Conservation (phyloP, 805 yeast species). For the Yamadazyma laniorum region DNA sequence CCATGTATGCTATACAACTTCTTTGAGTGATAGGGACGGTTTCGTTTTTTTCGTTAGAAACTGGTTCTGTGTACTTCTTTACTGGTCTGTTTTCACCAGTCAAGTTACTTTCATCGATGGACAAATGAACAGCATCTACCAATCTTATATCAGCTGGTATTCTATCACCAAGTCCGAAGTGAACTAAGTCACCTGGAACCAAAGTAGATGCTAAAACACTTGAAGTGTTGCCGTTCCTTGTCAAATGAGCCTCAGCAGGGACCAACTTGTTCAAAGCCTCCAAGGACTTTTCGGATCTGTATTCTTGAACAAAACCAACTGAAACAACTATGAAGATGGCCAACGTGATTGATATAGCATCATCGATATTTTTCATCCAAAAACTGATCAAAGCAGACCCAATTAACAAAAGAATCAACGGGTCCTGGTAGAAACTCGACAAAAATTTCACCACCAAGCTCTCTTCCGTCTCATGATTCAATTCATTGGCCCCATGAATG, state of each 20-base stretch:
- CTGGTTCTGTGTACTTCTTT: constrained; percentile 53
- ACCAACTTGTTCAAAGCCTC: constrained; percentile 91
- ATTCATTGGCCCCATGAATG: constrained; percentile 79
- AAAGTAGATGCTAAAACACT: constrained; percentile 81
- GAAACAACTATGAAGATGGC: constrained; percentile 92
- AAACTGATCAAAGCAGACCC: constrained; percentile 88
- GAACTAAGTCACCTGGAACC: constrained; percentile 95
- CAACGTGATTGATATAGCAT: constrained; percentile 88
- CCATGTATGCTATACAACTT: constrained; percentile 87
- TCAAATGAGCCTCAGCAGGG: constrained; percentile 94
- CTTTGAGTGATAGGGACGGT: constrained; percentile 66
- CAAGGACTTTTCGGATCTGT: constrained; percentile 88
- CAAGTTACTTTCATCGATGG: constrained; percentile 88
- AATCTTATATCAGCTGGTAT: constrained; percentile 94
- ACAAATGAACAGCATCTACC: constrained; percentile 70
- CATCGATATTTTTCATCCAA: constrained; percentile 94
- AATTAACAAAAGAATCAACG: constrained; percentile 79
- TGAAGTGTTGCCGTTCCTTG: constrained; percentile 75
- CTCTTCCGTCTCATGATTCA: constrained; percentile 75
- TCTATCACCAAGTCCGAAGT: constrained; percentile 88
- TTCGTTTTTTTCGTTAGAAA: constrained; percentile 14
- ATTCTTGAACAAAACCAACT: constrained; percentile 97
- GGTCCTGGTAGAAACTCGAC: constrained; percentile 83
- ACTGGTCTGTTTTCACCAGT: constrained; percentile 96
- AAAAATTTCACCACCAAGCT: constrained; percentile 68